These are phyloP conservation scores for Aureobasidium sp. DNA, from an alignment of 2,329 filamentous ascomycete genomes.

Conservation along the genomic window DNA sequence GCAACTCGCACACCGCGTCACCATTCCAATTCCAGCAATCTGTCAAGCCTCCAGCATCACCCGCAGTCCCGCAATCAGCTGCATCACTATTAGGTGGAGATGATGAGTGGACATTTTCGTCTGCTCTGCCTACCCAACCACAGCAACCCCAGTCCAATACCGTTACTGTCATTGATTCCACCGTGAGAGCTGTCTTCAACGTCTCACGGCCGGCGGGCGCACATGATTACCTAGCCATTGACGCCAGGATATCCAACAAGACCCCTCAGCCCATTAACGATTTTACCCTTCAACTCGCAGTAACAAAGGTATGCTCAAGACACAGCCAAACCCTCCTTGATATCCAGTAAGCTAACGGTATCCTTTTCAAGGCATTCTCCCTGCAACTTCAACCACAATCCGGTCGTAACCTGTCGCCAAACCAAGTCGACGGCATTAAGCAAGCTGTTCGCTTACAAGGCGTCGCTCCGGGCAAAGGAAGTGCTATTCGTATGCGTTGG, in stretches of 20 bases:
- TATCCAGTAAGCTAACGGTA: neutral
- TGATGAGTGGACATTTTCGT: constrained; percentile 92
- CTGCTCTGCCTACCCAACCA: constrained; percentile 56
- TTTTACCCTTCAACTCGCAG: constrained; percentile 83
- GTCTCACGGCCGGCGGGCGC: constrained; percentile 52
- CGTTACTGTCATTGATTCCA: constrained; percentile 59
- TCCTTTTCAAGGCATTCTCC: constrained; percentile 58
- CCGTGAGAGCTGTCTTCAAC: constrained; percentile 64
- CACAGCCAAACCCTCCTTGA: neutral
- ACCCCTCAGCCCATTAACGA: constrained; percentile 63
- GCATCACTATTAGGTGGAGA: constrained; percentile 41
- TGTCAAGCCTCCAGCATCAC: constrained; percentile 2
- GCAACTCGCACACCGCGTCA: constrained; percentile 25
- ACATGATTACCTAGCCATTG: constrained; percentile 55
- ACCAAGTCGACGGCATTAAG: constrained; percentile 67
- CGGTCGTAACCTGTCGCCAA: constrained; percentile 63
- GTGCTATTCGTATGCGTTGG: constrained; percentile 82
- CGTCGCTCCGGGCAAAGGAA: constrained; percentile 63
- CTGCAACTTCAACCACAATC: constrained; percentile 79
- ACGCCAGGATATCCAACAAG: constrained; percentile 78
- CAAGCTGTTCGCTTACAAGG: constrained; percentile 74
- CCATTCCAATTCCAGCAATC: constrained; percentile 29
- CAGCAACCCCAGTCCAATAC: constrained; percentile 47
- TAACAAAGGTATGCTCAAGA: constrained; percentile 65
- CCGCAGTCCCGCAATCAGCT: constrained; percentile 15